Percentiles rank a stretch among this genome's conserved stretches.
These are phyloP conservation scores for Scorias spongiosa DNA, from an alignment of 2,329 filamentous ascomycete genomes.

Conservation along the genomic window DNA sequence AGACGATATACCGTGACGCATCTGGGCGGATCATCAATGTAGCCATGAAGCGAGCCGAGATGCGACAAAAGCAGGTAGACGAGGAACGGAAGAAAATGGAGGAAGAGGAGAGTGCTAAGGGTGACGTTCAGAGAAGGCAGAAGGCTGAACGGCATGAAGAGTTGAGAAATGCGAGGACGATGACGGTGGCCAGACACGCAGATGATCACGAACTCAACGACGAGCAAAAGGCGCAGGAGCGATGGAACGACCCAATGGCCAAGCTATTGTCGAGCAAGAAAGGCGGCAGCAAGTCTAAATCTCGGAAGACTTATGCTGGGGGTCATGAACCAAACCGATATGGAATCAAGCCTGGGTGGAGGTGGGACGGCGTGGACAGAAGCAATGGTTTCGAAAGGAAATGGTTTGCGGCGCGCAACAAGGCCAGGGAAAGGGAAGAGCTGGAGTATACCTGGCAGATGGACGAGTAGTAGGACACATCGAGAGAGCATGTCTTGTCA, in stretches of 20 bases:
- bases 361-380: slow-evolving; percentile 94
- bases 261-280: slow-evolving; percentile 50
- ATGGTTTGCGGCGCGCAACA: slow-evolving; percentile 78
- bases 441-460: slow-evolving; percentile 92
- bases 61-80: slow-evolving; percentile 62
- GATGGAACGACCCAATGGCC: slow-evolving; percentile 93
- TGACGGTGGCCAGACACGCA: slow-evolving; percentile 63
- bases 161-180: slow-evolving; percentile 65
- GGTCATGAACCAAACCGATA: slow-evolving; percentile 81
- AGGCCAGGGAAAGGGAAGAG: slow-evolving; percentile 57
- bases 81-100: slow-evolving; percentile 48
- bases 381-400: slow-evolving; percentile 87
- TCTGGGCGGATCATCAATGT: slow-evolving; percentile 90
- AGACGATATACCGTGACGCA: slow-evolving; percentile 91
- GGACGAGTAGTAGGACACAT: slow-evolving; percentile 56
- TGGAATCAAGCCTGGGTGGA: slow-evolving; percentile 77
- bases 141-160: slow-evolving; percentile 49
- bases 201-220: slow-evolving; percentile 79
- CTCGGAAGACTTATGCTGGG: slow-evolving; percentile 56
- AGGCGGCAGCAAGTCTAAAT: slow-evolving; percentile 38
- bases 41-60: slow-evolving; percentile 76
- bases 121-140: slow-evolving; percentile 67
- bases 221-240: slow-evolving; percentile 56
- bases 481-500: too few species aligned
- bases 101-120: slow-evolving; percentile 57